phyloP scores from a whole-genome alignment of 2,329 filamentous ascomycete genomes.

The Mycosphaerella sp. region DNA sequence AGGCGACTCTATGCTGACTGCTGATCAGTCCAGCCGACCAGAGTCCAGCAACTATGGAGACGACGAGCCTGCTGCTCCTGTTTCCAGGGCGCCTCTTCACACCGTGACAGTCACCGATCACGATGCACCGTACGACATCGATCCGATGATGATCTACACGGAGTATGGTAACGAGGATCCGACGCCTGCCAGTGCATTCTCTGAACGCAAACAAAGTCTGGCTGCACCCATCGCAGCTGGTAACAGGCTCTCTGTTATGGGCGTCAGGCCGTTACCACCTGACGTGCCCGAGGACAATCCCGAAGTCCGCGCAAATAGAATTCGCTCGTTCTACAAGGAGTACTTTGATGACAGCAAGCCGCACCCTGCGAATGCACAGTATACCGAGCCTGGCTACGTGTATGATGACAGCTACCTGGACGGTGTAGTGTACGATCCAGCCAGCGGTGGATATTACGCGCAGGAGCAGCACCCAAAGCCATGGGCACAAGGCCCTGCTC shows the following conservation, averaged over 20 bases:
- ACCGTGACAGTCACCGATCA: conserved; percentile 21
- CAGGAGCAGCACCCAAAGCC: conserved; percentile 43
- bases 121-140: conserved; percentile 24
- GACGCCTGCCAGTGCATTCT: conserved; percentile 17
- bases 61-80: conserved; percentile 13
- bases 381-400: conserved; percentile 38
- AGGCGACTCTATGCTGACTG: conserved; percentile 21
- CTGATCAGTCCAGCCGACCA: conserved; percentile 16
- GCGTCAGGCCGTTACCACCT: conserved; percentile 77
- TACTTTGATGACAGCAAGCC: conserved; percentile 85
- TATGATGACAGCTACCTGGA: conserved; percentile 72
- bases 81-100: conserved; percentile 10
- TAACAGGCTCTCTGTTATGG: conserved; percentile 48
- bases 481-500: conserved; percentile 75
- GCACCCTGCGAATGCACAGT: conserved; percentile 31
- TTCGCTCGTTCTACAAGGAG: conserved; percentile 98
- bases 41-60: conserved; percentile 30
- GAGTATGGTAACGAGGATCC: conserved; percentile 20
- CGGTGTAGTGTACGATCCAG: conserved; percentile 49
- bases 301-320: conserved; percentile 89
- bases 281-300: conserved; percentile 84
- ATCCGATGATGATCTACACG: conserved; percentile 24
- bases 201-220: conserved; percentile 16
- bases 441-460: conserved; percentile 58
- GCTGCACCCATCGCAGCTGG: conserved; percentile 10